A percentile compares a stretch with the other conserved stretches of the same genome.
Evolutionary conservation across 257 asterid species (phyloP).

Genomic region (Haberlea rhodopensis): DNA sequence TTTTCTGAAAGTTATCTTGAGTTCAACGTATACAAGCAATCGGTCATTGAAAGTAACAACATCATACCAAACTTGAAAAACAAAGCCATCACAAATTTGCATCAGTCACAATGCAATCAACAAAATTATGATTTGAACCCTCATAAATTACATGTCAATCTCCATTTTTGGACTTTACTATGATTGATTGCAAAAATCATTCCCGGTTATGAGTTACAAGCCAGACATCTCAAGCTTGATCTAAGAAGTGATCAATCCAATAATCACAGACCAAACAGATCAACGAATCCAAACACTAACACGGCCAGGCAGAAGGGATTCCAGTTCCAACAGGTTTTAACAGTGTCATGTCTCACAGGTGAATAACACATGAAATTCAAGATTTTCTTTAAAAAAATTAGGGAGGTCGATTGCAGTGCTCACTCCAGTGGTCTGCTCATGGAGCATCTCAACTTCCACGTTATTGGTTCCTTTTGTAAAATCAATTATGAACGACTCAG

Average conservation of each 20-base stretch:
- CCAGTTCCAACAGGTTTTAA: no score
- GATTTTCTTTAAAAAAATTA: no score
- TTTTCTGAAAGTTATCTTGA: background rate
- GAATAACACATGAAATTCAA: no score
- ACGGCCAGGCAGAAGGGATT: background rate
- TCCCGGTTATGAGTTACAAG: background rate
- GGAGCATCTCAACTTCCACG: no score
- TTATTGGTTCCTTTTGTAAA: no score
- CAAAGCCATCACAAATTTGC: background rate
- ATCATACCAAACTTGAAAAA: background rate
- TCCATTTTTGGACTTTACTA: background rate
- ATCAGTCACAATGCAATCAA: background rate
- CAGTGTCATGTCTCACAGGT: no score
- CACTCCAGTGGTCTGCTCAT: no score
- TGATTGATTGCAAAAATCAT: background rate
- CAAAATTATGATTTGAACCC: background rate
- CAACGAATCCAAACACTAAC: no score
- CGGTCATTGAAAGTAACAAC: background rate
- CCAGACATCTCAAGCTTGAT: background rate
- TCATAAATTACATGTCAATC: no score
- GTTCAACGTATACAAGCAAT: background rate
- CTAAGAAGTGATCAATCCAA: background rate
- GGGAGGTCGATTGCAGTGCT: background rate
- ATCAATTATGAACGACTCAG: background rate
- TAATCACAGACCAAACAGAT: conserved; percentile 8